Percentiles rank a stretch among this genome's conserved stretches.
These are phyloP conservation scores for Raphanus raphanistrum DNA, from an alignment of 345 rosid genomes.

Conservation along the genomic window DNA sequence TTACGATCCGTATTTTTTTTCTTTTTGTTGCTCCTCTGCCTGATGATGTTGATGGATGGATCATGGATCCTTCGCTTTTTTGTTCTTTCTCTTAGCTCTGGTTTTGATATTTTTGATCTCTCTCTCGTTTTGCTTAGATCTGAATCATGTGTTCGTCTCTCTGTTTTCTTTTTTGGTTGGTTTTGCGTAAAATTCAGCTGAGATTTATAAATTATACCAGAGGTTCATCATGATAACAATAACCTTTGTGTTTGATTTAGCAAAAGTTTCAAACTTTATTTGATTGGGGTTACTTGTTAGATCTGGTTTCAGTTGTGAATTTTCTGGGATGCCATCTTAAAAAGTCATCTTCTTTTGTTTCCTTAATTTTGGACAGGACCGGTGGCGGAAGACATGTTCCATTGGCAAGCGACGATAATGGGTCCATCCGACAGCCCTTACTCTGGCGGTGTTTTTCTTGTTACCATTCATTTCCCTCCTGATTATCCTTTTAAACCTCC, in stretches of 20 bases:
- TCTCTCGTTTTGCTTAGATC: conserved; percentile 23
- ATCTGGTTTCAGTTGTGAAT: conserved; percentile 13
- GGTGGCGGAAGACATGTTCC: conserved; percentile 85
- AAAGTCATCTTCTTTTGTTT: neutral
- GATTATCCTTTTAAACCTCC: conserved; percentile 89
- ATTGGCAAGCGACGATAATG: conserved; percentile 89
- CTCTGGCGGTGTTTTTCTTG: conserved; percentile 73
- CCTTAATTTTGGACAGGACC: conserved; percentile 49
- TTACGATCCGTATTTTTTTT: neutral
- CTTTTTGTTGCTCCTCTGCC: neutral
- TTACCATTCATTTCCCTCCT: conserved; percentile 76
- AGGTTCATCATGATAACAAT: neutral
- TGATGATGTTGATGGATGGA: neutral
- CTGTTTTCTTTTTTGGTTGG: neutral
- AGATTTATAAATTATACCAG: neutral
- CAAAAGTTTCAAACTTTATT: conserved; percentile 6
- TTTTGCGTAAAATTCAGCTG: conserved; percentile 11
- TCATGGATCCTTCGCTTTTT: neutral
- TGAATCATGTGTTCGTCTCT: neutral
- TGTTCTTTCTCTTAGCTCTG: conserved; percentile 12
- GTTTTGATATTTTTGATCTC: conserved; percentile 5
- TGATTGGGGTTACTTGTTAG: neutral
- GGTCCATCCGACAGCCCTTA: conserved; percentile 86
- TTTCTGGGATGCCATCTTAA: neutral
- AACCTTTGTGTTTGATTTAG: neutral